Base-by-base conservation (phyloP, 371 early-diverging fungal genomes). In the Mortierella sp. region DNA sequence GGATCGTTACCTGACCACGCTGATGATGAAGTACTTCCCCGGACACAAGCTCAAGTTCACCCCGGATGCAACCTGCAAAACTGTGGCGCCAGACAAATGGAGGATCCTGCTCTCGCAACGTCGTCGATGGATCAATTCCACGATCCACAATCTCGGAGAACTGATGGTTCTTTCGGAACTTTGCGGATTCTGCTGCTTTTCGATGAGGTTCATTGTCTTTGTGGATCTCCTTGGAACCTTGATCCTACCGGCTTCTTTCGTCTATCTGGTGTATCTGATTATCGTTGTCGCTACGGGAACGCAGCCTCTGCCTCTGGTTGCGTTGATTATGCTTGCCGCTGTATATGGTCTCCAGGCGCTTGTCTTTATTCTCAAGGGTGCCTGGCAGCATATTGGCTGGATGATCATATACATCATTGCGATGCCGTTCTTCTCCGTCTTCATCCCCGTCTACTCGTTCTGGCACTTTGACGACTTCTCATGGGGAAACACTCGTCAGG, bases 111-210 rank as follows among this genome's bases (percentile, higher is more conserved):
- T 99, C 19, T 98, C 99, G 8, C 99, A 99, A 80, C 90, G 99
- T 61, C 91, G 99, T 70, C 87, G 99, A 64, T 99, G 99, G 99
- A 99, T 99, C 69, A 99, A 99, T 82, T 97, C 97, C 6, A 99
- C 99, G 0, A 89, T 98, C 26, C 96, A 96, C 84, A 99, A 99
- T 69, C 81, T 98, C 56, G 90, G 95, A 58, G 99, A 97, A 78
- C 84, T 99, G 28, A 85, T 94, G 34, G 84, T 92, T 44, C 85
- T 99, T 30, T 91, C 92, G 50, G 89, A 92, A 53, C 87, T 98
- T 21, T 99, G 99, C 62, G 99, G 99, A 49, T 97, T 96, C 81
- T 97, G 95, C 79, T 96, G 95, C 78, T 98, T 97, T 86, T 97
- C 97, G n/a, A 98, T 99, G 99, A 94, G 98, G 43, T 97, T 98